A percentile compares a stretch with the other conserved stretches of the same genome.
Evolutionary conservation across 805 yeast genomes (phyloP).

Genomic region (Priceomyces haplophilus): DNA sequence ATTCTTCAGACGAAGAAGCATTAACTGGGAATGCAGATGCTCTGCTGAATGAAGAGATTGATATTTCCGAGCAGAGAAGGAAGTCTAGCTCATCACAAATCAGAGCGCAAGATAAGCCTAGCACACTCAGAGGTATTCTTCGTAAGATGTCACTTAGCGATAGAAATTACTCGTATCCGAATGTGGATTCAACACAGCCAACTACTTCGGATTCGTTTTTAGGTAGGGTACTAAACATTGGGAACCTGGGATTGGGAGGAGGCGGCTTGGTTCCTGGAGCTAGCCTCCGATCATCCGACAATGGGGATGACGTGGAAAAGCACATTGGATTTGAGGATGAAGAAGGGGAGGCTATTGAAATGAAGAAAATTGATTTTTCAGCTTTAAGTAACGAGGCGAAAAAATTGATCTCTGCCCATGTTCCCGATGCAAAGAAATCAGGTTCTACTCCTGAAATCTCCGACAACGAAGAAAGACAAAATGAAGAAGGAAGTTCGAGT

Average conservation of each 20-base stretch:
- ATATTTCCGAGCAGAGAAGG: slow-evolving; percentile 22
- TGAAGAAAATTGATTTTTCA: slow-evolving; percentile 42
- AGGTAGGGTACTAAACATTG: slow-evolving; percentile 32
- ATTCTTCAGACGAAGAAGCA: slow-evolving; percentile 4
- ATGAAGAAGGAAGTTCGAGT: slow-evolving; percentile 4
- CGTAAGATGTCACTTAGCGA: slow-evolving; percentile 37
- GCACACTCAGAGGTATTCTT: slow-evolving; percentile 27
- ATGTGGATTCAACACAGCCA: slow-evolving; percentile 12
- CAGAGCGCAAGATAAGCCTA: slow-evolving; percentile 10
- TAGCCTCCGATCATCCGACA: slow-evolving; percentile 14
- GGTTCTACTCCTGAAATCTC: slow-evolving; percentile 4
- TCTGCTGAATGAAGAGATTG: slow-evolving; percentile 15
- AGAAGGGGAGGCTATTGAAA: slow-evolving; percentile 40
- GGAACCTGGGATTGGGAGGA: slow-evolving; percentile 30
- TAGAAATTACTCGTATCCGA: slow-evolving; percentile 18
- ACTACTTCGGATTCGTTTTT: slow-evolving; percentile 37
- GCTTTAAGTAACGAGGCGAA: slow-evolving; percentile 51
- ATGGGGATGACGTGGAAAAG: slow-evolving; percentile 34
- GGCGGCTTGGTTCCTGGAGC: slow-evolving; percentile 46
- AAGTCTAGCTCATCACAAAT: slow-evolving; percentile 9
- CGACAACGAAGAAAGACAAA: slow-evolving; percentile 1
- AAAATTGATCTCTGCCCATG: slow-evolving; percentile 51
- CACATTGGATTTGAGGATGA: slow-evolving; percentile 17
- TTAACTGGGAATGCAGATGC: slow-evolving; percentile 8
- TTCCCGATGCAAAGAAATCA: slow-evolving; percentile 20